Evolutionary conservation across 139 green algal genomes (phyloP).

Genomic region (Klebsormidium nitens): DNA sequence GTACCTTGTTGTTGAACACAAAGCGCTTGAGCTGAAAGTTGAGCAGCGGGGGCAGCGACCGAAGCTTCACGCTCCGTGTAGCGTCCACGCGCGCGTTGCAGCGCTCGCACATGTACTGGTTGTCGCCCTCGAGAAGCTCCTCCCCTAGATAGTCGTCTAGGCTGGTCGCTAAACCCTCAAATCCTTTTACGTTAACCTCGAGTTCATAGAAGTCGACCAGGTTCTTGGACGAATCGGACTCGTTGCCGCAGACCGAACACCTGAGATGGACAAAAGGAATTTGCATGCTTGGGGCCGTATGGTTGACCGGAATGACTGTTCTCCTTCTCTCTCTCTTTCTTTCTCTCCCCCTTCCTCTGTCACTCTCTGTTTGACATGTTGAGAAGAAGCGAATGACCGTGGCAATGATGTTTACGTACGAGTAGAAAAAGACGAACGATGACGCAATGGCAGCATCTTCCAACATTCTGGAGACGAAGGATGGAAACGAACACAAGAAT

Average conservation of each 20-base stretch:
- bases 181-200: slow-evolving; percentile 61
- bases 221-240: slow-evolving; percentile 6
- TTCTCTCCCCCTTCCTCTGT: no score
- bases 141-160: slow-evolving; percentile 47
- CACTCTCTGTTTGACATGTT: no score
- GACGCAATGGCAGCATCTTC: no score
- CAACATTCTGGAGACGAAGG: no score
- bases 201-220: slow-evolving; percentile 77
- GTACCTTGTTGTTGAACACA: slow-evolving; percentile 69
- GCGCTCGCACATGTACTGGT: slow-evolving; percentile 72
- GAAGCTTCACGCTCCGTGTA: slow-evolving; percentile 58
- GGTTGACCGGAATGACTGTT: no score
- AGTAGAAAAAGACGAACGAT: no score
- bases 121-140: slow-evolving; percentile 73
- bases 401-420: no score
- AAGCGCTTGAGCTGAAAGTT: slow-evolving; percentile 85
- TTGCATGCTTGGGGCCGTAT: no score
- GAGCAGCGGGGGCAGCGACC: slow-evolving; percentile 67
- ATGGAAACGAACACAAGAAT: background rate
- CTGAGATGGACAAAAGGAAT: slow-evolving; percentile 17
- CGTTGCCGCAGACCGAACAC: slow-evolving; percentile 17
- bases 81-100: slow-evolving; percentile 68
- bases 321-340: no score
- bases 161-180: slow-evolving; percentile 2
- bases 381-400: no score